Percentiles rank a stretch among this genome's conserved stretches.
These are phyloP conservation scores for Filosporella fistucella DNA, from an alignment of 495 filamentous ascomycete genomes.

Conservation along the genomic window DNA sequence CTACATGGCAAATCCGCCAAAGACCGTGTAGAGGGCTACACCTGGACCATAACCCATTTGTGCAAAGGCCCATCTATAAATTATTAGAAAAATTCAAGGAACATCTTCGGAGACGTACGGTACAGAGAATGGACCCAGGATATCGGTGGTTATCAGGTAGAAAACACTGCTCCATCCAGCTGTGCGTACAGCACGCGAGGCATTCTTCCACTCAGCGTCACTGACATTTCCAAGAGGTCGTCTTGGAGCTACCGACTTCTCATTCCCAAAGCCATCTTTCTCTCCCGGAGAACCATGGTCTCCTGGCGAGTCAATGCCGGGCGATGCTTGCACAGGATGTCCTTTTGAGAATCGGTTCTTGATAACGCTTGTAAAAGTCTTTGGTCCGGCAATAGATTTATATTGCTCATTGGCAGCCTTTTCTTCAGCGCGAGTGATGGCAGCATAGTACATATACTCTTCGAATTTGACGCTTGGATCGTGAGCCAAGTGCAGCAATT, in stretches of 20 bases:
- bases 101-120: conserved; percentile 16
- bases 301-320: background rate
- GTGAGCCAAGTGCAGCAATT: conserved; percentile 10
- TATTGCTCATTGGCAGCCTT: conserved; percentile 28
- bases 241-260: conserved; percentile 3
- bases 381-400: conserved; percentile 18
- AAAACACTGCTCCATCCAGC: conserved; percentile 46
- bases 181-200: conserved; percentile 41
- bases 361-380: conserved; percentile 25
- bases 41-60: conserved; percentile 42
- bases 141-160: conserved; percentile 54
- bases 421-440: conserved; percentile 39
- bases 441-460: conserved; percentile 47
- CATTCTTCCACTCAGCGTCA: conserved; percentile 38
- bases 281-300: conserved; percentile 2
- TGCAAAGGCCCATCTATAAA: conserved; percentile 21
- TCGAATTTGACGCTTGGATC: conserved; percentile 23
- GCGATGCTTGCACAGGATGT: background rate
- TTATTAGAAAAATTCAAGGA: background rate
- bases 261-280: conserved; percentile 5
- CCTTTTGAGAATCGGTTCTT: conserved; percentile 28
- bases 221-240: conserved; percentile 19
- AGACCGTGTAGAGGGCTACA: conserved; percentile 38
- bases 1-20: conserved; percentile 43
- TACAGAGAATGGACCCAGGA: conserved; percentile 52